Base-by-base conservation (phyloP, 2,329 filamentous ascomycete species). In the Leptographium lundbergii region DNA sequence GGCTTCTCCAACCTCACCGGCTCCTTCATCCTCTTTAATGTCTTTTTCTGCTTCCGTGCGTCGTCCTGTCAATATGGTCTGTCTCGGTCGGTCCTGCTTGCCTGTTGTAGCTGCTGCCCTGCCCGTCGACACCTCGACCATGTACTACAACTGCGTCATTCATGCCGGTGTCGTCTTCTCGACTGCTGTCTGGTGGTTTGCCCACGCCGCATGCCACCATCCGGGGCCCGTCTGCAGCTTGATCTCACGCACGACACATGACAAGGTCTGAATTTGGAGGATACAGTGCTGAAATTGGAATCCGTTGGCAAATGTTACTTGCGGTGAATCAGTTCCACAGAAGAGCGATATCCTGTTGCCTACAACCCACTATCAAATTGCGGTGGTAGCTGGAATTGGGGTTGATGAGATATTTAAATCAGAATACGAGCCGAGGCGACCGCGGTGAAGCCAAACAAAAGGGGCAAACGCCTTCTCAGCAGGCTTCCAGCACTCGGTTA, bases 31-130 rank as follows among this genome's bases (percentile, higher is more conserved):
- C 69, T 81, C 24, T 84, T 83, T 63, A 73, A 80, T 57, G 71
- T 81, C 19, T 77, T 84, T 59, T 84, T 80, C 69, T 82, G 79
- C 65, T 84, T 84, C 71, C 81, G 76, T 78, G 64, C 73, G 75
- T 71, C 42, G 27, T 29, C 36, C n/a, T 54, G n/a, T 39, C 25
- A 4, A 17, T 27, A n/a, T 25, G 3, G 22, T 36, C 24, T 17
- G 13, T 32, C 10, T 32, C 48, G 22, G 25, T 32, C 2, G 5
- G 39, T 42, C 39, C 27, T 27, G 25, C 50, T 54, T 25, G 34
- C 39, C 19, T 32, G 4, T 10, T 14, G 2, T 61, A 75, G 73
- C 75, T 25, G 76, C 70, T 63, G 68, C 67, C 14, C 61, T 76
- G n/a, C 75, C 75, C 1, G 72, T 71, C 1, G 71, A 69, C 0